phyloP scores from a whole-genome alignment of 2,329 filamentous ascomycete species.

The Alternaria infectoria region DNA sequence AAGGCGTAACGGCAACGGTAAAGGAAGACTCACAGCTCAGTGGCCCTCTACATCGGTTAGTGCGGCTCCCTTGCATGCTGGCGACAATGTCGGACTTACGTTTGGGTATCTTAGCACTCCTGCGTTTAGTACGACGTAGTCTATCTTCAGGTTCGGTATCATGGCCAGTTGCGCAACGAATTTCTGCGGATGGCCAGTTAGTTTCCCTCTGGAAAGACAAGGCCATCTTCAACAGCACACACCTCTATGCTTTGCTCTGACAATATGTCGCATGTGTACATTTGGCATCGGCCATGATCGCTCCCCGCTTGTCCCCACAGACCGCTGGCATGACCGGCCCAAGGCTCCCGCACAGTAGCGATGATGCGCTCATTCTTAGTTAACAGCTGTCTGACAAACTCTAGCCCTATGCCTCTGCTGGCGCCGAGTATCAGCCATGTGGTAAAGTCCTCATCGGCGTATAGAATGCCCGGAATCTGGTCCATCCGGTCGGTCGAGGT shows the following conservation, averaged over 20 bases:
- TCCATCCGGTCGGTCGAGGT: slow-evolving; percentile 42
- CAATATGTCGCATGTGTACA: slow-evolving; percentile 61
- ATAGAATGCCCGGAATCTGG: slow-evolving; percentile 52
- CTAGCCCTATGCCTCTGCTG: slow-evolving; percentile 58
- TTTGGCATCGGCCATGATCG: slow-evolving; percentile 55
- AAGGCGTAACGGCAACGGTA: slow-evolving; percentile 19
- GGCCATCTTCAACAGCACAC: slow-evolving; percentile 15
- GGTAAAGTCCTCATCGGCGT: slow-evolving; percentile 49
- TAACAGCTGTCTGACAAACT: slow-evolving; percentile 60
- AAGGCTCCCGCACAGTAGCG: slow-evolving; percentile 57
- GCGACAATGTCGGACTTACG: slow-evolving; percentile 47
- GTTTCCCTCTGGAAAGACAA: not conserved
- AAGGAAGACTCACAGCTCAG: slow-evolving; percentile 53
- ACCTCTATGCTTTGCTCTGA: slow-evolving; percentile 58
- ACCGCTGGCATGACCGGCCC: slow-evolving; percentile 48
- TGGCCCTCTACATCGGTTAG: slow-evolving; percentile 55
- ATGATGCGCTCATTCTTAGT: slow-evolving; percentile 57
- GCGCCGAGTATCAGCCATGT: slow-evolving; percentile 57
- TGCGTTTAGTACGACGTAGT: slow-evolving; percentile 64
- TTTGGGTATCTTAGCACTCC: slow-evolving; percentile 64
- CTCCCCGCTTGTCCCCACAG: slow-evolving; percentile 52
- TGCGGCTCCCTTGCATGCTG: slow-evolving; percentile 20
- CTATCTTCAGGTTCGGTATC: slow-evolving; percentile 54
- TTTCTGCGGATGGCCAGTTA: slow-evolving; percentile 37
- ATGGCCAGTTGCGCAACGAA: slow-evolving; percentile 51